Base-by-base conservation (phyloP, 345 rosid species). In the Firmiana major region DNA sequence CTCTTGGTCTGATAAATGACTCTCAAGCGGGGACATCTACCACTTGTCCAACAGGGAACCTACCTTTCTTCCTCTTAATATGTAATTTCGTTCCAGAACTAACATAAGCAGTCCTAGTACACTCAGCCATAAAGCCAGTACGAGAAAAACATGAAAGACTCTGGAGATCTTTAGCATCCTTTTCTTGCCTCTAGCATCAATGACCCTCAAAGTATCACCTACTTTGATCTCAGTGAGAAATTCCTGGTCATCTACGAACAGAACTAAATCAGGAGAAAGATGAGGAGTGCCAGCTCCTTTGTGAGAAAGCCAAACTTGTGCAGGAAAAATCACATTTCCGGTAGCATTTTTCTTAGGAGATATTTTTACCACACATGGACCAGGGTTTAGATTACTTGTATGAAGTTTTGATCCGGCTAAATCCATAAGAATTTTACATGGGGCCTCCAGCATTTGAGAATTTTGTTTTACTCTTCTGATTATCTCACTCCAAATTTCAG, bases 361-460 rank as follows among this genome's bases (percentile, higher is more conserved):
- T 68, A 91, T 66, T 85, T 91, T 91, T 46, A 81, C 78, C 58
- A 88, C 90, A 55, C 89, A 80, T 1, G 91, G 95, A 71, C 93
- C 93, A 54, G 90, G 84, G 74, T 83, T 84, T 40, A 89, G 65
- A 43, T 84, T 80, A 43, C 83, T 87, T 0, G 93, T 91, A 62
- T 91, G 88, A 70, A 89, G 87, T 81, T 91, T 91, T 74, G 95
- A 93, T 76, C 95, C 92, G 0, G 92, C 95, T 82, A 91, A 83
- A 83, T 89, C 95, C 90, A 88, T 91, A 76, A 88, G 91, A 83
- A 89, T 77, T 26, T 86, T 86, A 75, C 93, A 91, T 64, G 90
- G 93, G 11, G 60, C 83, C 87, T 87, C 95, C 34, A 88, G 84
- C 87, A 81, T 82, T 76, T 85, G 88, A 64, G 91, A 91, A 68